Percentiles rank a stretch among this genome's conserved stretches.
Evolutionary conservation across 192 early-diverging fungal genomes (phyloP).

Genomic region (Piromyces finnis): DNA sequence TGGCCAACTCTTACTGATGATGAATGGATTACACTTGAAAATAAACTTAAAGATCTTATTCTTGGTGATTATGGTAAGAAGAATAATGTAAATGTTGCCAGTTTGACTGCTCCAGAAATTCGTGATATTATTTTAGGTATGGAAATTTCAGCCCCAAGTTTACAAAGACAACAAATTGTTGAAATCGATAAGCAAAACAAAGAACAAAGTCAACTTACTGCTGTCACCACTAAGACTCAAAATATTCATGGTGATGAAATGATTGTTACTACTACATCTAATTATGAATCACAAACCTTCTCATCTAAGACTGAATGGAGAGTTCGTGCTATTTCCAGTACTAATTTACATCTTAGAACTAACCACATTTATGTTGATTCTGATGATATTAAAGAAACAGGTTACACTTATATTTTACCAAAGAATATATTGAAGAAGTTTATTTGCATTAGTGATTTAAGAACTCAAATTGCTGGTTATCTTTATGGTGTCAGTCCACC

Average conservation of each 20-base stretch:
- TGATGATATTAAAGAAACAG: conserved; percentile 87
- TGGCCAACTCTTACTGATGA: conserved; percentile 94
- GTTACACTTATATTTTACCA: conserved; percentile 87
- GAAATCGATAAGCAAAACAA: conserved; percentile 93
- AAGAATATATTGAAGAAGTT: conserved; percentile 98
- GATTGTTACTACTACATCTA: conserved; percentile 90
- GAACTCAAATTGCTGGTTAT: conserved; percentile 90
- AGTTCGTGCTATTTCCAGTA: conserved; percentile 88
- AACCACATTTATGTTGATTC: conserved; percentile 93
- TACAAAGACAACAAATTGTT: conserved; percentile 90
- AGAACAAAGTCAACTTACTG: conserved; percentile 83
- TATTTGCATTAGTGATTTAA: conserved; percentile 81
- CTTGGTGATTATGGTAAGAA: conserved; percentile 97
- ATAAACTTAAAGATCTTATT: conserved; percentile 88
- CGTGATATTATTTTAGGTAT: conserved; percentile 98
- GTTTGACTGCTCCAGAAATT: conserved; percentile 89
- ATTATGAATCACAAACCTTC: conserved; percentile 93
- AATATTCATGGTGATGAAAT: conserved; percentile 97
- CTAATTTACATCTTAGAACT: conserved; percentile 84
- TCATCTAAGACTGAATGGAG: conserved; percentile 99
- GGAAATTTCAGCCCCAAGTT: conserved; percentile 94
- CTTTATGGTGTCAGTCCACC: conserved; percentile 81
- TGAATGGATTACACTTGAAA: conserved; percentile 95
- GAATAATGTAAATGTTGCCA: conserved; percentile 93
- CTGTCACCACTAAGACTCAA: conserved; percentile 87